phyloP scores from a whole-genome alignment of 441 rosid species.

The Erodium moschatum region DNA sequence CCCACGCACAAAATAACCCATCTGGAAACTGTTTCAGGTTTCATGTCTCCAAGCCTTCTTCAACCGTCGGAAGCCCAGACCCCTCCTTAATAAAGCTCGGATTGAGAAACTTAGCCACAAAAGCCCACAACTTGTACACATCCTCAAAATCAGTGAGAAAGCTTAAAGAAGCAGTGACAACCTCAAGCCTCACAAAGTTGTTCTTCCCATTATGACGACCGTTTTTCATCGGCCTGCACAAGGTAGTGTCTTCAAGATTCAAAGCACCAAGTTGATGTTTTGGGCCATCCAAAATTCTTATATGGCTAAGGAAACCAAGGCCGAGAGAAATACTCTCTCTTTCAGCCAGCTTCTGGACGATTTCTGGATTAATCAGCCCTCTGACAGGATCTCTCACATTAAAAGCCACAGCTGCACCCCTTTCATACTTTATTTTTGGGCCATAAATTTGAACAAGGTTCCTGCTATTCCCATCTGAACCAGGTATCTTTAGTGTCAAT shows the following conservation, averaged over 20 bases:
- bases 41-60: not conserved
- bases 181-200: not conserved
- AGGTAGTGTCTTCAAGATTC: not conserved
- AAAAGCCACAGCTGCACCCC: not conserved
- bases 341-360: not conserved
- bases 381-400: not conserved
- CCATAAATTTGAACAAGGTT: not conserved
- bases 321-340: not conserved
- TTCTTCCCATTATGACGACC: not conserved
- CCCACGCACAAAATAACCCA: not conserved
- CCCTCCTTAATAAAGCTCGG: not conserved
- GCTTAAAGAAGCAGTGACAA: not conserved
- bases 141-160: not conserved
- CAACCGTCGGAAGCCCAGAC: not conserved
- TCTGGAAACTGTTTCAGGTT: not conserved
- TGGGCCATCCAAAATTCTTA: not conserved
- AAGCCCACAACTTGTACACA: not conserved
- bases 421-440: not conserved
- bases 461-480: not conserved
- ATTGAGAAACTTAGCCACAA: not conserved
- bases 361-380: not conserved
- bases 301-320: not conserved
- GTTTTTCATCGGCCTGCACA: not conserved
- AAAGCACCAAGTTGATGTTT: not conserved
- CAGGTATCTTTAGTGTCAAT: not conserved